phyloP scores from a whole-genome alignment of 768 basidiomycete species.

The Butyriboletus loyo region DNA sequence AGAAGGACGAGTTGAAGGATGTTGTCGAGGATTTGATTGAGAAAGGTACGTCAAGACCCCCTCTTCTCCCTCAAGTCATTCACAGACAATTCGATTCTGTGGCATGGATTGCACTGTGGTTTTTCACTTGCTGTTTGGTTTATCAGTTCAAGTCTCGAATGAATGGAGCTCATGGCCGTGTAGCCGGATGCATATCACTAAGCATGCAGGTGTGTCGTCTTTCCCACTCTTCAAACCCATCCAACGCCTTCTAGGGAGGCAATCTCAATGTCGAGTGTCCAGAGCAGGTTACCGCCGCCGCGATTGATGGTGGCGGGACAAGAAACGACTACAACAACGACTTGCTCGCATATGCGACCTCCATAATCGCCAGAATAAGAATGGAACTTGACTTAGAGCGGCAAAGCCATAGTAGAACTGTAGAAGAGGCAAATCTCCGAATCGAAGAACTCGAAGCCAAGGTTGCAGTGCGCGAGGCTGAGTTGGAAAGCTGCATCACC shows the following conservation, averaged over 20 bases:
- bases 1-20: conserved; percentile 53
- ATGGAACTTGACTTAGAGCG: conserved; percentile 45
- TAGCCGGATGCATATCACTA: conserved; percentile 40
- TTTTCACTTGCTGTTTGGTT: neutral
- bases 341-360: conserved; percentile 40
- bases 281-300: conserved; percentile 16
- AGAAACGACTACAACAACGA: conserved; percentile 21
- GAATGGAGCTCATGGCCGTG: conserved; percentile 47
- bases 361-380: conserved; percentile 43
- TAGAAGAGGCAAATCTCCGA: conserved; percentile 38
- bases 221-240: conserved; percentile 1
- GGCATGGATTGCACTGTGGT: neutral
- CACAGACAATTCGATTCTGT: neutral
- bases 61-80: neutral
- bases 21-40: conserved; percentile 52
- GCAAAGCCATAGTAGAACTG: conserved; percentile 39
- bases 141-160: conserved; percentile 43
- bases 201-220: conserved; percentile 41
- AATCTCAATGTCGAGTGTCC: conserved; percentile 19
- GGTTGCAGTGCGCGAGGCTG: conserved; percentile 55
- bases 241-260: conserved; percentile 14
- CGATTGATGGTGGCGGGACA: neutral
- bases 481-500: conserved; percentile 42
- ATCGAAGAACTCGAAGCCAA: conserved; percentile 49
- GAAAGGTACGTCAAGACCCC: conserved; percentile 45